Evolutionary conservation across 495 filamentous ascomycete species (phyloP).

Genomic region (Penicillium chermesinum): DNA sequence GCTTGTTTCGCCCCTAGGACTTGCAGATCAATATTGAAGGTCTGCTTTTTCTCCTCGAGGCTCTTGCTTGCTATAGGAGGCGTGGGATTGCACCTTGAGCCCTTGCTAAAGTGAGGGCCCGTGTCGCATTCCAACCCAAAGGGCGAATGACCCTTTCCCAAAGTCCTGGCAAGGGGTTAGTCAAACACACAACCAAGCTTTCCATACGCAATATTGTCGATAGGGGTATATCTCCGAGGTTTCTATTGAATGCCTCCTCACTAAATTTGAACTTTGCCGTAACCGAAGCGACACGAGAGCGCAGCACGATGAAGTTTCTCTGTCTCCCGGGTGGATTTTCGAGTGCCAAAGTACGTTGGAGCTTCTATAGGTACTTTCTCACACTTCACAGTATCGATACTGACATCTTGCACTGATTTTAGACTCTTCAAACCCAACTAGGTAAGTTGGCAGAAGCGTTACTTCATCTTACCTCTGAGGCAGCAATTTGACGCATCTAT

Average conservation of each 20-base stretch:
- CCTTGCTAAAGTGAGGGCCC: slow-evolving; percentile 26
- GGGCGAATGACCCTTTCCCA: slow-evolving; percentile 9
- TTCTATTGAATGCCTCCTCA: not conserved
- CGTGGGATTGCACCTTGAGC: slow-evolving; percentile 1
- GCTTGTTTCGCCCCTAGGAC: slow-evolving; percentile 2
- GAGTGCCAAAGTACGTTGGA: slow-evolving; percentile 18
- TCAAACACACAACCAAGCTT: not conserved
- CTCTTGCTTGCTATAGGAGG: not conserved
- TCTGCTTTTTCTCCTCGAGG: not conserved
- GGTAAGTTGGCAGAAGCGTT: slow-evolving; percentile 12
- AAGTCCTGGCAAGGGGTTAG: slow-evolving; percentile 9
- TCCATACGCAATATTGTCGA: not conserved
- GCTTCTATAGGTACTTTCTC: not conserved
- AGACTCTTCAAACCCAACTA: slow-evolving; percentile 24
- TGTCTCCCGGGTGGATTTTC: slow-evolving; percentile 26
- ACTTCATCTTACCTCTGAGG: not conserved
- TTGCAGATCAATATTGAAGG: slow-evolving; percentile 4
- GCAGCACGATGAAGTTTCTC: slow-evolving; percentile 23
- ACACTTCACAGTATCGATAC: not conserved
- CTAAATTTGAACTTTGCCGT: not conserved
- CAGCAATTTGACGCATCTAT: not conserved
- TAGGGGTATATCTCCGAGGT: not conserved
- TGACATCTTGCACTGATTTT: not conserved
- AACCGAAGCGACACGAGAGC: not conserved
- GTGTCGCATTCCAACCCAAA: slow-evolving; percentile 24